These are phyloP conservation scores for Garcileccinum viscosum DNA, from an alignment of 1,284 basidiomycete species.

Conservation along the genomic window DNA sequence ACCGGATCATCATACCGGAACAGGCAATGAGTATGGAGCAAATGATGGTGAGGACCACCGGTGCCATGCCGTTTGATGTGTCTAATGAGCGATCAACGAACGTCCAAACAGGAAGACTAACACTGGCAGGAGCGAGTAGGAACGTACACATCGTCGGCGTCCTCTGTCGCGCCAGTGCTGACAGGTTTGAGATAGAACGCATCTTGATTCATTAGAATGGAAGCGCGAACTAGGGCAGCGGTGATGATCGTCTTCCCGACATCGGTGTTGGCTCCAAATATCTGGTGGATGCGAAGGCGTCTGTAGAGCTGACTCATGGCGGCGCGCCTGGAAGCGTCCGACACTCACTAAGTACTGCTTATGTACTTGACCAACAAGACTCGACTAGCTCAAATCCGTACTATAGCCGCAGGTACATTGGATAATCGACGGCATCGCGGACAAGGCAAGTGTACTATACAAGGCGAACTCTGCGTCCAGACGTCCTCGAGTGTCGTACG, in stretches of 20 bases:
- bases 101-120: not conserved
- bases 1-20: slow-evolving; percentile 90
- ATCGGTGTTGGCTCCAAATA: slow-evolving; percentile 92
- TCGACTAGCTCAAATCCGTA: slow-evolving; percentile 21
- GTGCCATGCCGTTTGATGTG: slow-evolving; percentile 69
- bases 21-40: slow-evolving; percentile 75
- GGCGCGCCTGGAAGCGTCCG: too few relatives aligned
- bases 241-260: slow-evolving; percentile 93
- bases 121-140: not conserved
- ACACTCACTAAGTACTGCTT: too few relatives aligned
- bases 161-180: slow-evolving; percentile 81
- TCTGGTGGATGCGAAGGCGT: slow-evolving; percentile 83
- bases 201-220: slow-evolving; percentile 54
- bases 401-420: not conserved
- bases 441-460: slow-evolving; percentile 1
- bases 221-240: slow-evolving; percentile 81
- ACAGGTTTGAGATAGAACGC: slow-evolving; percentile 92
- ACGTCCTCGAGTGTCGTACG: slow-evolving; percentile 26
- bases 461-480: slow-evolving; percentile 27
- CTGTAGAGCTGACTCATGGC: slow-evolving; percentile 65
- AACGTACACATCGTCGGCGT: slow-evolving; percentile 83
- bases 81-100: slow-evolving; percentile 47
- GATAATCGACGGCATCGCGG: not conserved
- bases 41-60: slow-evolving; percentile 41
- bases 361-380: slow-evolving; percentile 1